These are phyloP conservation scores for Mesotaenium endlicherianum DNA, from an alignment of 139 green algal species.

Conservation along the genomic window DNA sequence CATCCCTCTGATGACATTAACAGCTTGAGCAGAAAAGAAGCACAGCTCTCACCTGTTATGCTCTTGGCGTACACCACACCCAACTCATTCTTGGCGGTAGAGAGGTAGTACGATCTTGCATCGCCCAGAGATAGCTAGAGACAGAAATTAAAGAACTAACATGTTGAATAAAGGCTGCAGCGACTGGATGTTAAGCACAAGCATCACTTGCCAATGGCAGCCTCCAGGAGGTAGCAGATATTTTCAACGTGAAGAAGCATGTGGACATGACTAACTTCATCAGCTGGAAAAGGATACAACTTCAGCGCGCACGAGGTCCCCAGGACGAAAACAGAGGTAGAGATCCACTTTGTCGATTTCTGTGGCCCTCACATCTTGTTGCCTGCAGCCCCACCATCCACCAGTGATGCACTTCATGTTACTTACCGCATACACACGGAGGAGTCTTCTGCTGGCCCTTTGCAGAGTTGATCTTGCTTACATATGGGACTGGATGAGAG, in stretches of 20 bases:
- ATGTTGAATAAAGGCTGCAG: background rate
- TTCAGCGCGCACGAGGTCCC: slow-evolving; percentile 77
- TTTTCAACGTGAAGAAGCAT: background rate
- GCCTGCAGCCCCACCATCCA: slow-evolving; percentile 7
- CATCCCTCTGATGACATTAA: slow-evolving; percentile 1
- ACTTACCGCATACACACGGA: background rate
- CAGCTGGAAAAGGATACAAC: slow-evolving; percentile 22
- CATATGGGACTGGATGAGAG: background rate
- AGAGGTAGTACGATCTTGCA: slow-evolving; percentile 80
- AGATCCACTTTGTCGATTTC: slow-evolving; percentile 89
- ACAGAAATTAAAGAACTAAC: background rate
- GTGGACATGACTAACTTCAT: slow-evolving; percentile 1
- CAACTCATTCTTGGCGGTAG: slow-evolving; percentile 84
- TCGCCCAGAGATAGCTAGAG: slow-evolving; percentile 76
- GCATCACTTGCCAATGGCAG: background rate
- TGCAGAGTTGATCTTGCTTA: background rate
- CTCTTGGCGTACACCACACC: slow-evolving; percentile 86
- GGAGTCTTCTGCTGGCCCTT: background rate
- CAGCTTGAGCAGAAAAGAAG: background rate
- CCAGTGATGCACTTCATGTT: background rate
- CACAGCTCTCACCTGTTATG: slow-evolving; percentile 27
- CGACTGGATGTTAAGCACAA: background rate
- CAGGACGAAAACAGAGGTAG: slow-evolving; percentile 79
- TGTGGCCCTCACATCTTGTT: slow-evolving; percentile 62
- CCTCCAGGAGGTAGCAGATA: background rate